A percentile compares a stretch with the other conserved stretches of the same genome.
Evolutionary conservation across 768 basidiomycete species (phyloP).

Genomic region (Hemileccinum impolitum): DNA sequence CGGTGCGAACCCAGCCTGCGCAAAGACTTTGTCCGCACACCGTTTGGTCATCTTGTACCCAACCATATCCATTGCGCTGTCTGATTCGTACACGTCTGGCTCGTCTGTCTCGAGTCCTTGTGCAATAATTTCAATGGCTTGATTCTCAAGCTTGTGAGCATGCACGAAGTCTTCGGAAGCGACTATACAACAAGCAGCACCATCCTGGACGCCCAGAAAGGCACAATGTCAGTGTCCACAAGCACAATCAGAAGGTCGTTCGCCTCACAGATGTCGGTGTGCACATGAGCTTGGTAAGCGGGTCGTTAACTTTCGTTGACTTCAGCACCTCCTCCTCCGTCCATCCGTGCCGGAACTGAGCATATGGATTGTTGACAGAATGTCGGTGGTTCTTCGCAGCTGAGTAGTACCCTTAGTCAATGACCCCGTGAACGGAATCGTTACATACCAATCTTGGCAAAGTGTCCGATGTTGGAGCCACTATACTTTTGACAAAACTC

Average conservation of each 20-base stretch:
- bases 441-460: constrained; percentile 71
- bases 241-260: not conserved
- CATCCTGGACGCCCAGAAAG: constrained; percentile 45
- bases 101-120: constrained; percentile 64
- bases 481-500: constrained; percentile 67
- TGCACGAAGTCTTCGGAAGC: constrained; percentile 78
- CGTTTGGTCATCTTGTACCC: constrained; percentile 71
- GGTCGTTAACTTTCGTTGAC: constrained; percentile 61
- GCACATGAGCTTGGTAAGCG: constrained; percentile 79
- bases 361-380: constrained; percentile 75
- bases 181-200: constrained; percentile 71
- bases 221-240: not conserved
- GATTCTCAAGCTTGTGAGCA: constrained; percentile 68
- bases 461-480: constrained; percentile 57
- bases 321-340: constrained; percentile 63
- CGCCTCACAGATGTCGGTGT: constrained; percentile 73
- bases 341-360: constrained; percentile 78
- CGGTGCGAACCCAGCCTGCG: constrained; percentile 59
- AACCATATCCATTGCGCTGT: constrained; percentile 69
- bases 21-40: constrained; percentile 65
- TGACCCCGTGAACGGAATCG: too few relatives aligned
- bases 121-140: constrained; percentile 77
- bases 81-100: constrained; percentile 55
- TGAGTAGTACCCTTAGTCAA: constrained; percentile 18
- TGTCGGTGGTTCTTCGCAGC: constrained; percentile 82